Base-by-base conservation (phyloP, 257 asterid species). In the Echium plantagineum region DNA sequence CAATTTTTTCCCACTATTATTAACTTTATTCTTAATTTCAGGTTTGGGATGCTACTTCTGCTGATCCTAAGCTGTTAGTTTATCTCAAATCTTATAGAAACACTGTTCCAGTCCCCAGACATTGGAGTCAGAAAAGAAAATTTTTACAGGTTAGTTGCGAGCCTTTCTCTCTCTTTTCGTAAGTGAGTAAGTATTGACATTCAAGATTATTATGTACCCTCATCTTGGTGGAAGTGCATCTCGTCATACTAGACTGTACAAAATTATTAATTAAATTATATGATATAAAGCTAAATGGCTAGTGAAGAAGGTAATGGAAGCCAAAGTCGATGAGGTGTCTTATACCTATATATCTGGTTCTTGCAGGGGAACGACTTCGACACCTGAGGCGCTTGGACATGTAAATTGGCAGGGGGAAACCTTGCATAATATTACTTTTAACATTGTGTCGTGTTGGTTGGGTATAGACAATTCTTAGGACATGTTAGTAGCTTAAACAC, bases 11-110 rank as follows among this genome's bases (percentile, higher is more conserved):
- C n/a, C n/a, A 1, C 31, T 22, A 2, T 13, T 24, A 18, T 47
- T 18, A 21, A 61, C 71, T 55, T 59, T 59, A 5, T 57, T 59
- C 17, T 46, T 63, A 61, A 48, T 72, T 74, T 21, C 69, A 91
- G 98, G 96, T 91, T 19, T 91, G 98, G 98, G 98, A 91, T 72
- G 97, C 98, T 54, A 91, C 98, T 70, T 70, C 98, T 24, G 47
- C 87, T 20, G 98, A 88, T 68, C 97, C 97, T 10, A 91, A 91
- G 81, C 84, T 88, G 62, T 75, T 91, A 81, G 98, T 91, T n/a
- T 88, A 60, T 74, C 84, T 91, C 58, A 91, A 91, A 78, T 88
- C 98, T 7, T 91, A 88, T 62, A 80, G 95, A 58, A 91, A 91
- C 63, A 80, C 97, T 22, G 98, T 91, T 69, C 95, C 95, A 10